phyloP scores from a whole-genome alignment of 495 filamentous ascomycete genomes.

The Copromyces sp. region DNA sequence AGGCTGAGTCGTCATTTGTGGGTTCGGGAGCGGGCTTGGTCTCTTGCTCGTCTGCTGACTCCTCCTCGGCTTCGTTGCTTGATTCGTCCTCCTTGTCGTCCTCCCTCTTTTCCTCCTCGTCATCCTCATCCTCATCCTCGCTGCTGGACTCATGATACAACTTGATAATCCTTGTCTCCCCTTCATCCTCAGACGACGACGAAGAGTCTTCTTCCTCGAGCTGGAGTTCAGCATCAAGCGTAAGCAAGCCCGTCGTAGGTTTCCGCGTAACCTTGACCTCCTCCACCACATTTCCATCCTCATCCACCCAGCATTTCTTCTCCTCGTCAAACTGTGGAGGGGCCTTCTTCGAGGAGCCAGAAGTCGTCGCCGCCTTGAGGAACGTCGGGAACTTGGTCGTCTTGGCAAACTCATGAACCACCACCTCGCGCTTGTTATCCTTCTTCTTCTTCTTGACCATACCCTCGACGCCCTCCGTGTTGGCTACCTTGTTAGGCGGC shows the following conservation, averaged over 20 bases:
- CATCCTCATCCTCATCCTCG: background rate
- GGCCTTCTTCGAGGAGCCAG: constrained; percentile 17
- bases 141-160: background rate
- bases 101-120: background rate
- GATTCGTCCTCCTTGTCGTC: background rate
- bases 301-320: constrained; percentile 82
- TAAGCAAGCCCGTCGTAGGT: background rate
- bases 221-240: background rate
- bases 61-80: constrained; percentile 5
- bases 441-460: constrained; percentile 48
- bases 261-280: constrained; percentile 23
- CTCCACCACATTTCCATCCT: constrained; percentile 66
- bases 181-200: constrained; percentile 4
- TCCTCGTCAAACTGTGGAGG: constrained; percentile 50
- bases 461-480: constrained; percentile 34
- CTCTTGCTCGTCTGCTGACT: constrained; percentile 9
- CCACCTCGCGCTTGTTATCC: constrained; percentile 37
- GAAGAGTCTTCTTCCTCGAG: background rate
- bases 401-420: constrained; percentile 75
- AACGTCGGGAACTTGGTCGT: constrained; percentile 71
- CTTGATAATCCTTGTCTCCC: constrained; percentile 3
- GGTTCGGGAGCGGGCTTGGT: constrained; percentile 19
- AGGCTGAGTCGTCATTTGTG: constrained; percentile 11
- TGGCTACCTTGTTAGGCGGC: constrained; percentile 44
- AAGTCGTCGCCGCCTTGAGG: constrained; percentile 41